phyloP scores from a whole-genome alignment of 345 rosid species.

The Trapa incisa region DNA sequence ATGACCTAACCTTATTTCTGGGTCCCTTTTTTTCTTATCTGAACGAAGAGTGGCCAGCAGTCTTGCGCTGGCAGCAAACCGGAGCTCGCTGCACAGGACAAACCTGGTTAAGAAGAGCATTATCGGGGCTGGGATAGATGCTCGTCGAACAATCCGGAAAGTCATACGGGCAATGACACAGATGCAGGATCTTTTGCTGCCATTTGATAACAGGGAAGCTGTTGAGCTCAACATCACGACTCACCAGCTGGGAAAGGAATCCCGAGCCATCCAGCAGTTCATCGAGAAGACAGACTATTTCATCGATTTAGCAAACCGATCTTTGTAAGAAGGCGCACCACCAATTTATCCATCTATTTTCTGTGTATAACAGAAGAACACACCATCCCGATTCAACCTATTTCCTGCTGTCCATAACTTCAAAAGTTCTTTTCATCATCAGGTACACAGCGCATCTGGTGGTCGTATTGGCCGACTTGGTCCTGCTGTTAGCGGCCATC shows the following conservation, averaged over 20 bases:
- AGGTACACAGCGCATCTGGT: conserved; percentile 37
- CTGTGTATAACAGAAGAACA: no score
- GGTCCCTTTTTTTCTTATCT: not conserved
- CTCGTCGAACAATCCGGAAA: conserved; percentile 18
- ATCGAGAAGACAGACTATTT: conserved; percentile 24
- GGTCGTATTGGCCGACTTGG: conserved; percentile 32
- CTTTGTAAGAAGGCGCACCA: conserved; percentile 35
- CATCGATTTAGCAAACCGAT: conserved; percentile 30
- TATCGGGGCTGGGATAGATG: conserved; percentile 29
- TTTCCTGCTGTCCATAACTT: not conserved
- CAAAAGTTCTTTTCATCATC: no score
- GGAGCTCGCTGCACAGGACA: conserved; percentile 24
- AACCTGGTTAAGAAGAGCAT: conserved; percentile 30
- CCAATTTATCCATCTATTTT: not conserved
- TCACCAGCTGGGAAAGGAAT: conserved; percentile 31
- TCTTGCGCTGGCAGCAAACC: conserved; percentile 32
- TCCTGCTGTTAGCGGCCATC: conserved; percentile 32
- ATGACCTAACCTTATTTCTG: not conserved
- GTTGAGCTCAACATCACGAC: conserved; percentile 25
- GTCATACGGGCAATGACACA: conserved; percentile 21
- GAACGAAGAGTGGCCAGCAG: conserved; percentile 29
- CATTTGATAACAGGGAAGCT: conserved; percentile 30
- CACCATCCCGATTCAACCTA: not conserved
- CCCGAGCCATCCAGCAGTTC: conserved; percentile 23
- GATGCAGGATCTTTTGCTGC: conserved; percentile 33